These are phyloP conservation scores for Mucuna pruriens DNA, from an alignment of 306 rosid species.

Conservation along the genomic window DNA sequence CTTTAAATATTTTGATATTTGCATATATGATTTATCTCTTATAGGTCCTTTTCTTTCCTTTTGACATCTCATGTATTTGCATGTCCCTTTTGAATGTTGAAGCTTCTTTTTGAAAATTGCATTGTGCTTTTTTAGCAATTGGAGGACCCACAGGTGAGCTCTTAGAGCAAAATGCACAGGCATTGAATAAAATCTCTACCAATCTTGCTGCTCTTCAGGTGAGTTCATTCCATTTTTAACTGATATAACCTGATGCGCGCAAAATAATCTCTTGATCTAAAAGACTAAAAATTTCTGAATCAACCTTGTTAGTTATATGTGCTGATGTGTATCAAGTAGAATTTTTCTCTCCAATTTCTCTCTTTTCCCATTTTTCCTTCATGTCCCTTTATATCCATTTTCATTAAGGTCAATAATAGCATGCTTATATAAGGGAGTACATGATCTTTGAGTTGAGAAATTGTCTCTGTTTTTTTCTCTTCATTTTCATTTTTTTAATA, in stretches of 20 bases:
- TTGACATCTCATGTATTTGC: background rate
- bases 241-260: background rate
- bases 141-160: constrained; percentile 36
- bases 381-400: background rate
- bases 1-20: background rate
- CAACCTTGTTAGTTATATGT: background rate
- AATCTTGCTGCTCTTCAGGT: constrained; percentile 37
- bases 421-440: background rate
- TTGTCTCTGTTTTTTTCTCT: background rate
- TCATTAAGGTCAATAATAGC: background rate
- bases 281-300: background rate
- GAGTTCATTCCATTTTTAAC: background rate
- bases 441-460: background rate
- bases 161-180: constrained; percentile 37
- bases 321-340: background rate
- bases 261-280: background rate
- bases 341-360: too few species aligned
- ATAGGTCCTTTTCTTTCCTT: background rate
- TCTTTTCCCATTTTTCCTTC: background rate
- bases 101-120: constrained; percentile 4
- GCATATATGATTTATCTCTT: background rate
- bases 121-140: constrained; percentile 35
- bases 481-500: background rate
- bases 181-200: constrained; percentile 35
- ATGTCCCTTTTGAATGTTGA: background rate